phyloP scores from a whole-genome alignment of 2,329 filamentous ascomycete species.

The Neofusicoccum parvum region DNA sequence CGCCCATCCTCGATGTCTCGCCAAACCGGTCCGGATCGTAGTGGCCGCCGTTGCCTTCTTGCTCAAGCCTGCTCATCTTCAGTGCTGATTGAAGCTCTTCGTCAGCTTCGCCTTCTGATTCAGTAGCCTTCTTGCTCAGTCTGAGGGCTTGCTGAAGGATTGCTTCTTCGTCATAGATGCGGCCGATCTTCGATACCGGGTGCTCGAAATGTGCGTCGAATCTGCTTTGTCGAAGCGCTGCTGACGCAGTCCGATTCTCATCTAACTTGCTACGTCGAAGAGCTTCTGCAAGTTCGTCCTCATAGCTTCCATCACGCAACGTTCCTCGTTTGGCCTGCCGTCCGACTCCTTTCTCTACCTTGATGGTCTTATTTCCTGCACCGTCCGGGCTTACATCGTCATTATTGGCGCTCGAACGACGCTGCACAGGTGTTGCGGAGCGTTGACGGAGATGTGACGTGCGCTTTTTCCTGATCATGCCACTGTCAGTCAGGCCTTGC shows the following conservation, averaged over 20 bases:
- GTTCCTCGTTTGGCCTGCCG: neutral
- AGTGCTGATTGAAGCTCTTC: neutral
- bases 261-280: conserved; percentile 3
- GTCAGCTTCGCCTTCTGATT: neutral
- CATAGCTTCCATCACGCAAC: neutral
- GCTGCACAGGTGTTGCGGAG: neutral
- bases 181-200: neutral
- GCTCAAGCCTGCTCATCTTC: neutral
- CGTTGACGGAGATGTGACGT: neutral
- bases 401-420: neutral
- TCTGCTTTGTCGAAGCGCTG: neutral
- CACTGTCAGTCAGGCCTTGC: neutral
- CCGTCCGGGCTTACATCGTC: neutral
- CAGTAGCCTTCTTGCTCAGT: neutral
- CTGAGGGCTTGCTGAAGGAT: neutral
- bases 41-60: neutral
- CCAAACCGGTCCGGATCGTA: conserved; percentile 4
- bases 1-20: conserved; percentile 10
- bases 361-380: neutral
- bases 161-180: neutral
- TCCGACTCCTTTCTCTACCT: neutral
- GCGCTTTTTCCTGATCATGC: neutral
- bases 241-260: no score
- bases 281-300: conserved; percentile 6
- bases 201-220: neutral